Evolutionary conservation across 345 rosid species (phyloP).

Genomic region (Bruguiera gymnorhiza): DNA sequence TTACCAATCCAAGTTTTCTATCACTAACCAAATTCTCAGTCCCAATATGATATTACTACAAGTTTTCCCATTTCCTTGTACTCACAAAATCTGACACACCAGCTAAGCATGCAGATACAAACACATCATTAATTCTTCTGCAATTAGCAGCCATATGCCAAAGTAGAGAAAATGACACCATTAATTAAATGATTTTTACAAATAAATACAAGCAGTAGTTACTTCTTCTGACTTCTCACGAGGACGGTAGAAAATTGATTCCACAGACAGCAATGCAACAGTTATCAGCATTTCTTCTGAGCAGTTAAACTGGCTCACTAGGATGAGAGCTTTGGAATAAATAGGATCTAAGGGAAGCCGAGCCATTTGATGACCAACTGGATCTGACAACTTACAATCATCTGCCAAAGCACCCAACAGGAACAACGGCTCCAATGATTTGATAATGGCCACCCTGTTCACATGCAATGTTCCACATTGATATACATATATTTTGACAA

Average conservation of each 20-base stretch:
- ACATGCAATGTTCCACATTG: constrained; percentile 21
- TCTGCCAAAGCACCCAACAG: constrained; percentile 86
- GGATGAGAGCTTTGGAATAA: constrained; percentile 79
- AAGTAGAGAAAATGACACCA: not conserved
- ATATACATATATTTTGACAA: not conserved
- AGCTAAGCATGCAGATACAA: not conserved
- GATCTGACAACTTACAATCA: constrained; percentile 77
- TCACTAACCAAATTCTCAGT: not conserved
- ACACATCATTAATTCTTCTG: too few relatives aligned
- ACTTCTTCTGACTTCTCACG: constrained; percentile 87
- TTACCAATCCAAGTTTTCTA: too few relatives aligned
- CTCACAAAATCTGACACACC: not conserved
- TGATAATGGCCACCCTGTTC: constrained; percentile 68
- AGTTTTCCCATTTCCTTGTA: not conserved
- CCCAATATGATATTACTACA: not conserved
- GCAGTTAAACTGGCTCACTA: constrained; percentile 78
- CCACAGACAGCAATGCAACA: constrained; percentile 88
- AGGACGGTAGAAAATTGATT: constrained; percentile 75
- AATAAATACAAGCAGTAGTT: not conserved
- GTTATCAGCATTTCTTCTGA: constrained; percentile 90
- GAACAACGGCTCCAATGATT: constrained; percentile 73
- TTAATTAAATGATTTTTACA: not conserved
- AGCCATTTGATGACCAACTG: constrained; percentile 84
- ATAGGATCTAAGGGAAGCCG: constrained; percentile 89
- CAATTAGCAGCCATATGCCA: too few relatives aligned